Percentiles rank a stretch among this genome's conserved stretches.
phyloP scores from a whole-genome alignment of 2,329 filamentous ascomycete genomes.

The Alternaria arbusti region DNA sequence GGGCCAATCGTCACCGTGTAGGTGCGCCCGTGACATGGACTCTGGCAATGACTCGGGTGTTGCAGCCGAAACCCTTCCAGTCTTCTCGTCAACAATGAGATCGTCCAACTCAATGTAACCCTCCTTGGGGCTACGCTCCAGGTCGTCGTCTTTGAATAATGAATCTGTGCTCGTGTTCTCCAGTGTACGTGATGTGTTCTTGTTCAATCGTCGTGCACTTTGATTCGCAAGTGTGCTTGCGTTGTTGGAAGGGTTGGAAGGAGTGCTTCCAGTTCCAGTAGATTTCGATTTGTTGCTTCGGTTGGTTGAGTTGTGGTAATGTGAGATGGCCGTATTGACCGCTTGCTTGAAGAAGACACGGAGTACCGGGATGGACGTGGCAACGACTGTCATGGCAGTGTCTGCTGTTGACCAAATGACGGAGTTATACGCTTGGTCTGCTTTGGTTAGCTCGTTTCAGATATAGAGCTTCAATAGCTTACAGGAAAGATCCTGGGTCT shows the following conservation, averaged over 20 bases:
- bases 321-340: background rate
- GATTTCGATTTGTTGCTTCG: background rate
- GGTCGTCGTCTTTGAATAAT: background rate
- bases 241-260: background rate
- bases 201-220: background rate
- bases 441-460: background rate
- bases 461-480: background rate
- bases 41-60: background rate
- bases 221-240: background rate
- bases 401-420: conserved; percentile 10
- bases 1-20: background rate
- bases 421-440: conserved; percentile 7
- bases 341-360: conserved; percentile 8
- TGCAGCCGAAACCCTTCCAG: background rate
- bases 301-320: background rate
- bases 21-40: background rate
- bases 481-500: conserved; percentile 2
- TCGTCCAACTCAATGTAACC: background rate
- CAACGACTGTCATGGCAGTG: conserved; percentile 3
- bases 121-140: background rate
- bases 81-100: background rate
- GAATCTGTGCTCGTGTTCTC: background rate
- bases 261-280: background rate
- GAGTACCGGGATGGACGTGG: conserved; percentile 9
- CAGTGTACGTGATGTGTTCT: background rate